A percentile compares a stretch with the other conserved stretches of the same genome.
These are phyloP conservation scores for Candida sanyaensis DNA, from an alignment of 1,139 yeast genomes.

Conservation along the genomic window DNA sequence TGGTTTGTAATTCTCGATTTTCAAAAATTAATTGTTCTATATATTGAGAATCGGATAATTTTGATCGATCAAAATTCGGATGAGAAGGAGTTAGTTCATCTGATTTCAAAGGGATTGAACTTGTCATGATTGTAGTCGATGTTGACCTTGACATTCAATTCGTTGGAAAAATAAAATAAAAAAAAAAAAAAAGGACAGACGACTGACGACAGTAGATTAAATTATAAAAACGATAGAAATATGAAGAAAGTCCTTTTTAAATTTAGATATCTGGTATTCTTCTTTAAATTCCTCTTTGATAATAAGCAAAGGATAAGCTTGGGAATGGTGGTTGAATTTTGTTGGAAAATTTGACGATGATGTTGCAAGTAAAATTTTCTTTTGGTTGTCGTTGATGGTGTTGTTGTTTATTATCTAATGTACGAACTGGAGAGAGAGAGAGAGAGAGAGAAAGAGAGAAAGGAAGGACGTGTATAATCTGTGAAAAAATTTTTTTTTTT, in stretches of 20 bases:
- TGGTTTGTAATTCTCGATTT: conserved; percentile 30
- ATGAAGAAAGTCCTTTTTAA: too few species aligned
- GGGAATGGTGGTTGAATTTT: too few species aligned
- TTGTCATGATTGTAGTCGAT: background rate
- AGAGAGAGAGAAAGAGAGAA: too few species aligned
- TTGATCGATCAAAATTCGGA: conserved; percentile 35
- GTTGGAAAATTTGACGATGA: too few species aligned
- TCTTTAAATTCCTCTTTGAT: too few species aligned
- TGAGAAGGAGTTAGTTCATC: conserved; percentile 36
- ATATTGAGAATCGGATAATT: conserved; percentile 31
- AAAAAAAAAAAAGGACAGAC: background rate
- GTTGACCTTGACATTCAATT: background rate
- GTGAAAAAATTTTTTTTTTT: background rate
- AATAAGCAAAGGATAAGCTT: too few species aligned
- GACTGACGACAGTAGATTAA: background rate
- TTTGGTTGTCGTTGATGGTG: too few species aligned
- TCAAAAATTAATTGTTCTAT: conserved; percentile 41
- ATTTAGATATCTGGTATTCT: too few species aligned
- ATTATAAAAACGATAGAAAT: background rate
- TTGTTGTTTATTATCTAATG: too few species aligned
- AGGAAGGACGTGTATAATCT: background rate
- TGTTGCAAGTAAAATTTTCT: too few species aligned
- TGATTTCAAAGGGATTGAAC: background rate
- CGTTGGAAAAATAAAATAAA: background rate
- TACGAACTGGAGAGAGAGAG: too few species aligned